Base-by-base conservation (phyloP, 2,329 filamentous ascomycete species). In the Cladophialophora bantiana region DNA sequence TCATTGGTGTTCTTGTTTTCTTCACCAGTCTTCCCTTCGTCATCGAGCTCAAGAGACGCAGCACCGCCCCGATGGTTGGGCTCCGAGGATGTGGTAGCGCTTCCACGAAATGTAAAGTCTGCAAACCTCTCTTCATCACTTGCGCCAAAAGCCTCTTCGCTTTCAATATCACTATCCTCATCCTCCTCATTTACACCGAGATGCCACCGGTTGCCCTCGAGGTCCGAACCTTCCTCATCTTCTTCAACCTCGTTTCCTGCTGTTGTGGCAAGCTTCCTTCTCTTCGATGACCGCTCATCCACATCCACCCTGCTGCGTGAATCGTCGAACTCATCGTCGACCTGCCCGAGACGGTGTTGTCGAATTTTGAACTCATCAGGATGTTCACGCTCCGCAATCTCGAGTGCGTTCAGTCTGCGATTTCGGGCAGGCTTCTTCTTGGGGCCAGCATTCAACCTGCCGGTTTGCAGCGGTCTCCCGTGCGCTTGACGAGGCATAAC, bases 61-160 rank as follows among this genome's bases (percentile, higher is more conserved):
- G 15, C 26, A 20, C 26, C 45, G 36, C 45, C 36, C 20, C n/a
- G 55, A 18, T 65, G 64, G 56, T 65, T 76, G 48, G 68, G 53
- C 65, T 67, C 74, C 9, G 56, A 15, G 5, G 66, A 67, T 74
- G 65, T 66, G 64, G 55, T 69, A 56, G 60, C 65, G 71, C 84
- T 87, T 36, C 88, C 88, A 38, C 87, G 83, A 74, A 91, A 91
- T 3, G 85, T 86, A 73, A 90, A 96, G 10, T 88, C 91, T 70
- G 93, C 88, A 71, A 96, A 96, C 69, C 85, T 86, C 76, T 96
- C 94, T 74, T 95, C 89, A 74, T 97, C 94, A 73, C 92, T 95
- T 71, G 92, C 89, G 3, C 93, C 92, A 83, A 97, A 93, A 1
- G 94, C 94, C 74, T 96, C 92, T 75, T 91, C 89, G 71, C 87